A percentile compares a stretch with the other conserved stretches of the same genome.
Conservation (phyloP, 2,329 filamentous ascomycete species). For the Trichoderma citrinoviride region DNA sequence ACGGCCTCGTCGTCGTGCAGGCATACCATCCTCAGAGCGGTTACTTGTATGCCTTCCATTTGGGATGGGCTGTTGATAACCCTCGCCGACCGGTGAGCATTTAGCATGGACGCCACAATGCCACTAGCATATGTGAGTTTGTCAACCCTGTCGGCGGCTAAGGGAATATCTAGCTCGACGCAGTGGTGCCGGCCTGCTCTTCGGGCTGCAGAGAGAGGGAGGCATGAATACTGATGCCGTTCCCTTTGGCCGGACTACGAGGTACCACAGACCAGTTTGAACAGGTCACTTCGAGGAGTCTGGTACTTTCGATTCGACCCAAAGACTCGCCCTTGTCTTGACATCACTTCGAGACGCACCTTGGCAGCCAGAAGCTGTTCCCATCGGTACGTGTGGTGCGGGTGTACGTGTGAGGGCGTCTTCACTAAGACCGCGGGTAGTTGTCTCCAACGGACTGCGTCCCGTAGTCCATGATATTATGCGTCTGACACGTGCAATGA, state of each 20-base stretch:
- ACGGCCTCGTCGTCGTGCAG: not conserved
- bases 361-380: not conserved
- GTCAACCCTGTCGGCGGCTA: not conserved
- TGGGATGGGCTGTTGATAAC: not conserved
- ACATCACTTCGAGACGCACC: not conserved
- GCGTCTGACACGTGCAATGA: not conserved
- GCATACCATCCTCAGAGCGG: not conserved
- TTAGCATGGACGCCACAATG: constrained; percentile 20
- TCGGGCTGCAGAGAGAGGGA: not conserved
- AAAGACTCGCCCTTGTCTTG: not conserved
- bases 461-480: not conserved
- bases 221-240: not conserved
- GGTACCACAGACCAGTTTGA: constrained; percentile 5
- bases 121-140: constrained; percentile 8
- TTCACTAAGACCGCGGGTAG: not conserved
- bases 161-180: not conserved
- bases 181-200: not conserved
- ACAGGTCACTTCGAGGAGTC: constrained; percentile 10
- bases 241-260: constrained; percentile 2
- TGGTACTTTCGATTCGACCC: not conserved
- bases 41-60: not conserved
- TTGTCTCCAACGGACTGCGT: not conserved
- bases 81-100: constrained; percentile 17
- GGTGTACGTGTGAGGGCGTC: not conserved
- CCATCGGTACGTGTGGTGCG: not conserved